phyloP scores from a whole-genome alignment of 106 monocot genomes.

The Posidonia australis region DNA sequence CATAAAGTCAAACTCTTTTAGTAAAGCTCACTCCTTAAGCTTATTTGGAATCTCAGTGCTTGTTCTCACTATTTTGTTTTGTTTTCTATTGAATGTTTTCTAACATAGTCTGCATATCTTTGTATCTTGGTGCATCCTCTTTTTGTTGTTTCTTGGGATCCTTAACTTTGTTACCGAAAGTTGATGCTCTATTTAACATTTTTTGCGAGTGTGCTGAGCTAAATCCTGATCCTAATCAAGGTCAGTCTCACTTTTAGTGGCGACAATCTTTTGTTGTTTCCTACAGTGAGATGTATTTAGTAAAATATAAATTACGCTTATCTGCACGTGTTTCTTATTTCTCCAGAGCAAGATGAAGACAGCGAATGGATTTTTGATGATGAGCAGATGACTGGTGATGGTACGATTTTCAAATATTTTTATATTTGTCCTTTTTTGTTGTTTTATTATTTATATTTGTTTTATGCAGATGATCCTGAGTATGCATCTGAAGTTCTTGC shows the following conservation, averaged over 20 bases:
- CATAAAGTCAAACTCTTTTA: too few relatives aligned
- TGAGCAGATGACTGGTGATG: slow-evolving; percentile 34
- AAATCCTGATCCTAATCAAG: slow-evolving; percentile 80
- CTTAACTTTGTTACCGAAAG: slow-evolving; percentile 37
- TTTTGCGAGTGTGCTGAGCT: slow-evolving; percentile 87
- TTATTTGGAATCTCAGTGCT: not conserved
- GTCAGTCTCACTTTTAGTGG: slow-evolving; percentile 14
- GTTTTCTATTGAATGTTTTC: not conserved
- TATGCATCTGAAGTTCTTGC: slow-evolving; percentile 40
- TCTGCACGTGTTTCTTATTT: not conserved
- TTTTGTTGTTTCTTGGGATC: slow-evolving; percentile 1
- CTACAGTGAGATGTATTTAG: too few relatives aligned
- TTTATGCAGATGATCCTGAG: slow-evolving; percentile 26
- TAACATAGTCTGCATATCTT: not conserved
- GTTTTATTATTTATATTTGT: not conserved
- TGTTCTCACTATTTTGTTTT: not conserved
- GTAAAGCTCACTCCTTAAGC: not conserved
- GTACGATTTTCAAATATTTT: slow-evolving; percentile 1
- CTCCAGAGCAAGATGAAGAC: slow-evolving; percentile 60
- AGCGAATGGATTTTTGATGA: slow-evolving; percentile 75
- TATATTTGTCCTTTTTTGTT: not conserved
- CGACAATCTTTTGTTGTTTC: not conserved
- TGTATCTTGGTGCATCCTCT: not conserved
- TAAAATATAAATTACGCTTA: not conserved
- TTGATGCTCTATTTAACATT: slow-evolving; percentile 63